A percentile compares a stretch with the other conserved stretches of the same genome.
Evolutionary conservation across 306 rosid genomes (phyloP).

Genomic region (Albizia julibrissin): DNA sequence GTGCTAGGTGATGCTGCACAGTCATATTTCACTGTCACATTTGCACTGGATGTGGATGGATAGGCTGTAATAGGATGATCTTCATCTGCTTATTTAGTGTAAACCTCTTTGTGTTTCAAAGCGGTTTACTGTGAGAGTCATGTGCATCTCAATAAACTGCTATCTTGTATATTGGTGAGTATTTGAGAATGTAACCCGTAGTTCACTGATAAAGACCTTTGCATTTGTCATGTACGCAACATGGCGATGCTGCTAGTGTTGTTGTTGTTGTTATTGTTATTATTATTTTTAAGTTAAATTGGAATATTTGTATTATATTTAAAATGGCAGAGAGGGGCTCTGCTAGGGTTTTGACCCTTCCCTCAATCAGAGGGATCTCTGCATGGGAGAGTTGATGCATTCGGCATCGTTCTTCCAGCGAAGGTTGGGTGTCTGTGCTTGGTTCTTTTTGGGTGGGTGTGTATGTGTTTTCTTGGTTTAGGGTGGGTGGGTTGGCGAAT

Average conservation of each 20-base stretch:
- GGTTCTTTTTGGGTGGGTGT: no score
- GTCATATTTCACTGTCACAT: constrained; percentile 2
- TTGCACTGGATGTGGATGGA: not conserved
- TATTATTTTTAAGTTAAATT: no score
- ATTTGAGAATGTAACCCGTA: constrained; percentile 3
- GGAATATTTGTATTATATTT: no score
- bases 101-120: constrained; percentile 14
- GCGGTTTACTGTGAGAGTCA: constrained; percentile 14
- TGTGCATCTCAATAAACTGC: not conserved
- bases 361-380: no score
- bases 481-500: no score
- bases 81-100: not conserved
- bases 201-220: not conserved
- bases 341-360: no score
- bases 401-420: no score
- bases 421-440: no score
- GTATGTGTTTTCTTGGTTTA: no score
- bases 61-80: not conserved
- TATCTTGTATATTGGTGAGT: not conserved
- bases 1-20: constrained; percentile 30
- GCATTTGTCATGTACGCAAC: not conserved
- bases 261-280: not conserved
- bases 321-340: no score
- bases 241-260: not conserved
- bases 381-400: no score